phyloP scores from a whole-genome alignment of 2,329 filamentous ascomycete genomes.

The Penicillium sumatraense region DNA sequence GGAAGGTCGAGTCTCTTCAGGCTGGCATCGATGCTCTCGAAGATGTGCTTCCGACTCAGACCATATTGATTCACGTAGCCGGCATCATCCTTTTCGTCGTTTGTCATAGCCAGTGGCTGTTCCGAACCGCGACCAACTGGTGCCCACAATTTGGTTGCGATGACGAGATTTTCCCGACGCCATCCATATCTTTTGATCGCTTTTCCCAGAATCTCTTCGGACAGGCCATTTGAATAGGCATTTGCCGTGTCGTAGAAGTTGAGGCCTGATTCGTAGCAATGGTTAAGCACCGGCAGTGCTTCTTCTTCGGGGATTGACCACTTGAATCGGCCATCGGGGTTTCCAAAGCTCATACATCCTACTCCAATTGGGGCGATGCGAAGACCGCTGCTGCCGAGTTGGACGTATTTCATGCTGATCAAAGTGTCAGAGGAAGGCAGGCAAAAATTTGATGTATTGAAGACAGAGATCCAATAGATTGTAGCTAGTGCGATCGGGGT shows the following conservation, averaged over 20 bases:
- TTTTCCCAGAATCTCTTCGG: slow-evolving; percentile 59
- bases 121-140: slow-evolving; percentile 37
- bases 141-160: slow-evolving; percentile 58
- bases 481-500: not conserved
- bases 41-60: slow-evolving; percentile 65
- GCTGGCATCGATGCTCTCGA: slow-evolving; percentile 64
- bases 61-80: slow-evolving; percentile 46
- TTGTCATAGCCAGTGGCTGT: slow-evolving; percentile 41
- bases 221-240: slow-evolving; percentile 61
- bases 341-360: slow-evolving; percentile 33
- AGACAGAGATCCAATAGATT: not conserved
- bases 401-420: slow-evolving; percentile 29
- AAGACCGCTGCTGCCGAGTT: slow-evolving; percentile 30
- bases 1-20: slow-evolving; percentile 53
- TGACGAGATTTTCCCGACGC: slow-evolving; percentile 60
- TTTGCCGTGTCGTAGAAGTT: slow-evolving; percentile 44
- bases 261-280: slow-evolving; percentile 34
- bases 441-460: not conserved
- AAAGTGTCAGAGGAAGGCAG: not conserved
- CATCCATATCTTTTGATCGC: slow-evolving; percentile 64
- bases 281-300: slow-evolving; percentile 32
- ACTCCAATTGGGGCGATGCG: slow-evolving; percentile 30
- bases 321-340: slow-evolving; percentile 20
- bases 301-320: slow-evolving; percentile 32
- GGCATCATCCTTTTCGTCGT: slow-evolving; percentile 41